These are phyloP conservation scores for Ogataea philodendri DNA, from an alignment of 805 yeast species.

Conservation along the genomic window DNA sequence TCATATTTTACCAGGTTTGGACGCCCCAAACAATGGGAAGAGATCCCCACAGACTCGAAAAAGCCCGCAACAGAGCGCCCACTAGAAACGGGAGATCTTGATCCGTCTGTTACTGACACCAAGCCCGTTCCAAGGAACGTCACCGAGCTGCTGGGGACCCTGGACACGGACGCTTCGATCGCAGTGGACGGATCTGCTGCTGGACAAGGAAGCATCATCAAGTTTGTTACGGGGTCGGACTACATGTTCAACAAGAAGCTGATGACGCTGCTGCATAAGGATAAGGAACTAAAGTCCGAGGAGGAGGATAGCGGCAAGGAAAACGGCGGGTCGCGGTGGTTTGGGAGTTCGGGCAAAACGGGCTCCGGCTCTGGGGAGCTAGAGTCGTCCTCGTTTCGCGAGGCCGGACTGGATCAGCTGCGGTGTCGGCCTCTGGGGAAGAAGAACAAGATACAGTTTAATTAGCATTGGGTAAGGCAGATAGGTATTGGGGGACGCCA, in stretches of 20 bases:
- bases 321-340: no score
- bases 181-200: conserved; percentile 7
- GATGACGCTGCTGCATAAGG: conserved; percentile 16
- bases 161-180: conserved; percentile 7
- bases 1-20: conserved; percentile 19
- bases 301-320: conserved; percentile 1
- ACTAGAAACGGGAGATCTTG: no score
- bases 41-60: no score
- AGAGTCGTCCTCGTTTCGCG: no score
- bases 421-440: conserved; percentile 15
- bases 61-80: no score
- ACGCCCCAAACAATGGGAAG: conserved; percentile 10
- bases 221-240: conserved; percentile 20
- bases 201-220: conserved; percentile 9
- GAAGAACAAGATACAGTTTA: conserved; percentile 13
- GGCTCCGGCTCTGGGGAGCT: no score
- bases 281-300: conserved; percentile 1
- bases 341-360: conserved; percentile 2
- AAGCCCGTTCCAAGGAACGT: no score
- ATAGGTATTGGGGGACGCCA: conserved; percentile 9
- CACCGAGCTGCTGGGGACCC: conserved; percentile 1
- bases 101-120: no score
- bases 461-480: no score
- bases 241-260: conserved; percentile 18
- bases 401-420: conserved; percentile 13